These are phyloP conservation scores for Tulasnella sp. DNA, from an alignment of 768 basidiomycete genomes.

Conservation along the genomic window DNA sequence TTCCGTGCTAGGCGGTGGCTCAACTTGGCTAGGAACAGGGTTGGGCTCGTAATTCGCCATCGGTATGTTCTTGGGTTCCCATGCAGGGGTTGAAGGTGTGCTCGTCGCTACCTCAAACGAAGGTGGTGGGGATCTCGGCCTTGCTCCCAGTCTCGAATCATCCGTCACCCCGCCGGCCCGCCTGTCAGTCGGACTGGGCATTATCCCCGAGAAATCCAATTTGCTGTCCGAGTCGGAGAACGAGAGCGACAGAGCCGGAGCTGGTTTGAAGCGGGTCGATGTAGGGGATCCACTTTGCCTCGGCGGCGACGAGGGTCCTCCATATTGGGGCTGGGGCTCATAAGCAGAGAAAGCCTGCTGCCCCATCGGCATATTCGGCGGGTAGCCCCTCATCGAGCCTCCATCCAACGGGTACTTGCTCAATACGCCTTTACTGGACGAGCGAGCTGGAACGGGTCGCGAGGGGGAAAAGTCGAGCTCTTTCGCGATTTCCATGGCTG, in stretches of 20 bases:
- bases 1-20: neutral
- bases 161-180: neutral
- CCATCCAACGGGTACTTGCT: neutral
- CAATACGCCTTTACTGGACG: neutral
- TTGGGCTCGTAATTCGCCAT: slow-evolving; percentile 11
- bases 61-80: neutral
- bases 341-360: neutral
- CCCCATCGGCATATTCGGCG: neutral
- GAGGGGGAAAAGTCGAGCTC: slow-evolving; percentile 19
- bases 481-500: slow-evolving; percentile 22
- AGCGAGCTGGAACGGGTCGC: neutral
- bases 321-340: neutral
- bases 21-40: neutral
- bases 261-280: neutral
- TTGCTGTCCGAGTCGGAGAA: neutral
- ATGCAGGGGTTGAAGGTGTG: neutral
- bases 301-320: neutral
- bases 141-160: neutral
- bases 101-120: slow-evolving; percentile 13
- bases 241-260: neutral
- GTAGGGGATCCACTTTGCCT: neutral
- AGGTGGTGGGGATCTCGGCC: slow-evolving; percentile 8
- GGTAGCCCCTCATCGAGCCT: neutral
- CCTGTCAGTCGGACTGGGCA: neutral
- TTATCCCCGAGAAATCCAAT: neutral